Base-by-base conservation (phyloP, 1,284 basidiomycete species). In the Exobasidium rhododendri region DNA sequence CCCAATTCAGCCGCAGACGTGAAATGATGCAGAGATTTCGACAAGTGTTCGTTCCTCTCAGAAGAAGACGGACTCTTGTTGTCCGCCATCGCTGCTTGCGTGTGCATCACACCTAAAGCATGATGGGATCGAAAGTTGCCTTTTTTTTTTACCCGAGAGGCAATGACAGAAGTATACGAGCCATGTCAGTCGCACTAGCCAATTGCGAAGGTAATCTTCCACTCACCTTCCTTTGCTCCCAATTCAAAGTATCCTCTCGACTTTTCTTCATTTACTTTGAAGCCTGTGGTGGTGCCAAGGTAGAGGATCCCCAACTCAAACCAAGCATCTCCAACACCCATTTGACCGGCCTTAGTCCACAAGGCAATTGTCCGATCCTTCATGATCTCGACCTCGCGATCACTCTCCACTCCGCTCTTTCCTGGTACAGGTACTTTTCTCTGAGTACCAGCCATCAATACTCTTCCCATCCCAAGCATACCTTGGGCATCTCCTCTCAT, bases 61-160 rank as follows among this genome's bases (percentile, higher is more conserved):
- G 28, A 24, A 17, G 55, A 11, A 30, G 45, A 52, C 14, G 59
- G 40, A 20, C 53, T 26, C 6, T 17, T 22, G 40, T 59, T 61
- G 20, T 43, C 32, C 11, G 22, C 24, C 57, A 52, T 49, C 11
- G 57, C 57, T 4, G 44, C 30, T 35, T 44, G 56, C 24, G 60
- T n/a, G 22, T 29, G 40, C 29, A 62, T 56, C 14, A 62, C 28
- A 30, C 56, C 60, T 20, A 62, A 58, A 14, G 60, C 60, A 32
- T 62, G 60, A 52, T 62, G 56, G n/a, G 56, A 30, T 20, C 60
- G 56, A 28, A 52, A 53, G n/a, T 62, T 58, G 13, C 55, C 60
- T 45, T 46, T 56, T 29, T n/a, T n/a, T n/a, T 10, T 10, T 22
- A 7, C 40, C 17, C 17, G 20, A 47, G 44, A 17, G 44, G 17